phyloP scores from a whole-genome alignment of 371 early-diverging fungal genomes.

The Mucor mucedo region DNA sequence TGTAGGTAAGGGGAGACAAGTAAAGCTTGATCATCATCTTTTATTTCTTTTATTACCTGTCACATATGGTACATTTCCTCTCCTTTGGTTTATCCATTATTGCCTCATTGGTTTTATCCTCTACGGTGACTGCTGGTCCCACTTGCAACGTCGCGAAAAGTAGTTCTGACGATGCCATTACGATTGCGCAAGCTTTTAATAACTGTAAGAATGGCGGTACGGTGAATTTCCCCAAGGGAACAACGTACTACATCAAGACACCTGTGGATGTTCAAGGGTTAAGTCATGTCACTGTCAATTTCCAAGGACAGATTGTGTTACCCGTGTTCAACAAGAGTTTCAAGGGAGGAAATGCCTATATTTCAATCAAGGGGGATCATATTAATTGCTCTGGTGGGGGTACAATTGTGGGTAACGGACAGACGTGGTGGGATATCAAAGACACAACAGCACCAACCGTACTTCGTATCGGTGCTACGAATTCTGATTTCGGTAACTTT shows the following conservation, averaged over 20 bases:
- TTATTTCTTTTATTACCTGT: too few species aligned
- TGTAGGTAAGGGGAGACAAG: too few species aligned
- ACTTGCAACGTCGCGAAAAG: conserved; percentile 33
- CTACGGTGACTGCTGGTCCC: conserved; percentile 24
- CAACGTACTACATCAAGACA: conserved; percentile 32
- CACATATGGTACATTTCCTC: not conserved
- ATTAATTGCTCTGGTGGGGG: conserved; percentile 32
- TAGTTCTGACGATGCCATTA: conserved; percentile 30
- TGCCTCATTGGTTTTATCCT: conserved; percentile 14
- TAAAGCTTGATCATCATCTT: too few species aligned
- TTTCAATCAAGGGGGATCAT: conserved; percentile 33
- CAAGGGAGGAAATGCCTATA: conserved; percentile 31
- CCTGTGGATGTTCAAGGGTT: conserved; percentile 29
- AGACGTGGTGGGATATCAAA: conserved; percentile 40
- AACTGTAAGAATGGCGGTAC: conserved; percentile 41
- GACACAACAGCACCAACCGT: conserved; percentile 39
- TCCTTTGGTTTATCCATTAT: conserved; percentile 5
- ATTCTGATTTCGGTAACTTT: conserved; percentile 38
- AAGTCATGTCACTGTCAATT: conserved; percentile 32
- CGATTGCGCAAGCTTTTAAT: conserved; percentile 35
- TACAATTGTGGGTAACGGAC: conserved; percentile 35
- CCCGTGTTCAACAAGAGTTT: conserved; percentile 31
- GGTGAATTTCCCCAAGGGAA: conserved; percentile 32
- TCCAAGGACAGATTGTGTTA: conserved; percentile 35
- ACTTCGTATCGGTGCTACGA: conserved; percentile 32